Base-by-base conservation (phyloP, 2,329 filamentous ascomycete species). In the Aspergillus sergii region DNA sequence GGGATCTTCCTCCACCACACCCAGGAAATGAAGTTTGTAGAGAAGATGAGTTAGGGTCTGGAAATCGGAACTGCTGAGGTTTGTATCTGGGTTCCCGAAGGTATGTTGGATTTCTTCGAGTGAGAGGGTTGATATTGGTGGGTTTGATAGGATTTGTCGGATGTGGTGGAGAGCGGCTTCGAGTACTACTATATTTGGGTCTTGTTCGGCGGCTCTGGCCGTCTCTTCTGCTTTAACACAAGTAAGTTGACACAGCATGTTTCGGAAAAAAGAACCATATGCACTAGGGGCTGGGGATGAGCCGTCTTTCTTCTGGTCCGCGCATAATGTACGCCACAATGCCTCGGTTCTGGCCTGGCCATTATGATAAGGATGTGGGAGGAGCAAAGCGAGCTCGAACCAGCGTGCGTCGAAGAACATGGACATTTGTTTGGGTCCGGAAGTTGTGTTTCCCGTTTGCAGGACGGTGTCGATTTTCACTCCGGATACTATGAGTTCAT, bases 341-440 rank as follows among this genome's bases (percentile, higher is more conserved):
- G 41, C 53, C n/a, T 61, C 59, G 16, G 59, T 61, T 16, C 59
- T 41, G 3, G 53, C 3, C 26, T 57, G 41, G 30, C 59, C 53
- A 5, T 34, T 54, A 10, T 51, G 53, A 16, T 57, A 61, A 4
- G 59, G 59, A 8, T 57, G 51, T 12, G 59, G 51, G n/a, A 61
- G 39, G 30, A 61, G 59, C n/a, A 61, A 32, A 1, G 53, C 23
- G 1, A 61, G 59, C 45, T 61, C 59, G 14, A 61, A 56, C 59
- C 59, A 61, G 21, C 53, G 51, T n/a, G 51, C 23, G 4, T 61
- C 59, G 7, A 61, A 61, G 41, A 57, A 61, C 59, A 61, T 61
- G 41, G 19, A 12, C 6, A 61, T 30, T 12, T 61, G 59, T 1
- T 34, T 45, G 7, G 59, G 41, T n/a, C 59, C 59, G 9, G 36